Evolutionary conservation across 1,284 basidiomycete genomes (phyloP).

Genomic region (Fistulina hepatica): DNA sequence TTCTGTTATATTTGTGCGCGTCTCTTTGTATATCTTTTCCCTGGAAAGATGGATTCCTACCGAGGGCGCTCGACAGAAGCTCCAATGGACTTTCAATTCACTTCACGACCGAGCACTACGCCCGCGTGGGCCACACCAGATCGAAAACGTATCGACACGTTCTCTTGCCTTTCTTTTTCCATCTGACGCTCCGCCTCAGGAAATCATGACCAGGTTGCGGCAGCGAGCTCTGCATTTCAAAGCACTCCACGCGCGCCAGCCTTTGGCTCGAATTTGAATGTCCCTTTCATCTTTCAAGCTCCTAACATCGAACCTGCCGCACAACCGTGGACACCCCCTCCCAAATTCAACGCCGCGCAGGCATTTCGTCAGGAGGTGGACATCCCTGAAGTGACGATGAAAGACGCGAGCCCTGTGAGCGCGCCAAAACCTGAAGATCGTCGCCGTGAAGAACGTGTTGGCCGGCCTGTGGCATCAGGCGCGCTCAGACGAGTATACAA

Average conservation of each 20-base stretch:
- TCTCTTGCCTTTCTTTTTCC: constrained; percentile 2
- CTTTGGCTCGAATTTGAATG: constrained; percentile 51
- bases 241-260: constrained; percentile 33
- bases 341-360: constrained; percentile 44
- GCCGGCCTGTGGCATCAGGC: constrained; percentile 47
- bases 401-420: constrained; percentile 58
- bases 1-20: neutral
- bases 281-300: constrained; percentile 62
- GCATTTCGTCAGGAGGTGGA: constrained; percentile 51
- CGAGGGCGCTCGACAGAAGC: constrained; percentile 50
- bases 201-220: constrained; percentile 39
- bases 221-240: constrained; percentile 34
- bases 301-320: constrained; percentile 35
- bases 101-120: constrained; percentile 38
- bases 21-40: too few species aligned
- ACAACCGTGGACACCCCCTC: constrained; percentile 54
- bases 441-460: constrained; percentile 1
- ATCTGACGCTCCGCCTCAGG: constrained; percentile 28
- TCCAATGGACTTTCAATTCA: constrained; percentile 74
- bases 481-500: constrained; percentile 60
- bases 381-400: constrained; percentile 60
- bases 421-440: constrained; percentile 32
- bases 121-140: constrained; percentile 54
- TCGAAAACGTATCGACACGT: constrained; percentile 50
- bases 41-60: neutral